phyloP scores from a whole-genome alignment of 2,329 filamentous ascomycete species.

The Mycogone perniciosa region DNA sequence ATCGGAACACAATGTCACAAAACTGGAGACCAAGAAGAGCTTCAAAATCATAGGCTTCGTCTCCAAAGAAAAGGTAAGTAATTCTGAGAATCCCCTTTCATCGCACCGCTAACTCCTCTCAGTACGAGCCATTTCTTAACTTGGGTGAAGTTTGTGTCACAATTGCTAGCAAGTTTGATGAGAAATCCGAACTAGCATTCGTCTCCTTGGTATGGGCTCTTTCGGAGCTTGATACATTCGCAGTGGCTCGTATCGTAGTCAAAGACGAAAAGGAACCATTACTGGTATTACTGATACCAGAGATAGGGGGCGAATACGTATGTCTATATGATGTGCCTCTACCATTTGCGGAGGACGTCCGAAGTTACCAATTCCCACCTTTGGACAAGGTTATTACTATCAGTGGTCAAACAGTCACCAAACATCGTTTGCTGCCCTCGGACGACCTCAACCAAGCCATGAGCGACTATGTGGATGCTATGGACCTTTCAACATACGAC shows the following conservation, averaged over 20 bases:
- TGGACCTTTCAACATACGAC: slow-evolving; percentile 73
- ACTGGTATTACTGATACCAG: slow-evolving; percentile 72
- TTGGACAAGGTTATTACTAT: slow-evolving; percentile 82
- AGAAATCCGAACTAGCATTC: slow-evolving; percentile 75
- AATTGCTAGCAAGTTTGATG: slow-evolving; percentile 68
- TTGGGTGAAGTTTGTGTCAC: slow-evolving; percentile 78
- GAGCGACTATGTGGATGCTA: slow-evolving; percentile 85
- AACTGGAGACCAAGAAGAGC: slow-evolving; percentile 66
- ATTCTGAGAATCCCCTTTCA: neutral
- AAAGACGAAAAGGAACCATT: slow-evolving; percentile 77
- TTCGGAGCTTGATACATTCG: slow-evolving; percentile 77
- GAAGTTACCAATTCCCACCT: slow-evolving; percentile 85
- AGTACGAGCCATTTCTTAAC: slow-evolving; percentile 79
- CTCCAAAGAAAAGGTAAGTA: slow-evolving; percentile 56
- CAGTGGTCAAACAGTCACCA: slow-evolving; percentile 70
- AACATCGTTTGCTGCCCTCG: slow-evolving; percentile 77
- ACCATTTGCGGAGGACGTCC: slow-evolving; percentile 87
- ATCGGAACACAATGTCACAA: slow-evolving; percentile 82
- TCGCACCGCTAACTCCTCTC: slow-evolving; percentile 10
- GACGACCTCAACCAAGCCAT: slow-evolving; percentile 72
- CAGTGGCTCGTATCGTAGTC: slow-evolving; percentile 74
- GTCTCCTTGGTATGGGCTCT: slow-evolving; percentile 88
- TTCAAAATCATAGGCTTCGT: slow-evolving; percentile 88
- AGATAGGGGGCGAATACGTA: slow-evolving; percentile 72
- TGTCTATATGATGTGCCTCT: slow-evolving; percentile 84